Evolutionary conservation across 2,329 filamentous ascomycete genomes (phyloP), one percentile per base, ranked within the genome.

Genomic region (Colletotrichum shisoi): DNA sequence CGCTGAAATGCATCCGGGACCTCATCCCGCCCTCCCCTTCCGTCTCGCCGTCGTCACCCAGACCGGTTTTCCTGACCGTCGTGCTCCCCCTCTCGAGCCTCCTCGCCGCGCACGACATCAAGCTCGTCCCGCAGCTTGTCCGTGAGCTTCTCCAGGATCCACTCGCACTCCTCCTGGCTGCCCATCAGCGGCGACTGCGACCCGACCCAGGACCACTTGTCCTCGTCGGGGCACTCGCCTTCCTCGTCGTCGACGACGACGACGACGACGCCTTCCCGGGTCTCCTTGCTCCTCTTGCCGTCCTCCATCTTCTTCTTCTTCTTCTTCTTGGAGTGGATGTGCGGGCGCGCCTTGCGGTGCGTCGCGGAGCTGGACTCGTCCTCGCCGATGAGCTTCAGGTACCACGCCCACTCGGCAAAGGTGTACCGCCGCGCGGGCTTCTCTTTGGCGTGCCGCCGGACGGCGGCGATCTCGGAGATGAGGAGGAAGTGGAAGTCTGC

Each of bases 341-440:
- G 75, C 8, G 75, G 72, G 31, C 69, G 71, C 7, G 77, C 77
- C 64, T 78, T 80, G n/a, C 81, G 75, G 72, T 89, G 87, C 19
- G 78, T 83, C 6, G 79, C 76, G 2, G 84, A 78, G 70, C 80
- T 80, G 62, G 77, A 78, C 73, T 89, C 86, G 73, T 89, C 85
- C 73, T 89, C 86, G 53, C 87, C 87, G n/a, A 96, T 91, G 39
- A 97, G 82, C 24, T 87, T 85, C 8, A 94, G 89, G 72, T 92
- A 95, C 80, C 92, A 91, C 0, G 91, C 90, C 94, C 93, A 96
- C 74, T 96, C 90, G 71, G 93, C 88, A 70, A 93, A 97, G 0
- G 81, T 83, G 75, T 97, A 97, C 61, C 83, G 84, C 62, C 88
- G 88, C 0, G 84, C 82, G 2, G 85, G 83, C 4, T 82, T 77